phyloP scores from a whole-genome alignment of 805 yeast species.

The Barnettozyma wickerhamii region DNA sequence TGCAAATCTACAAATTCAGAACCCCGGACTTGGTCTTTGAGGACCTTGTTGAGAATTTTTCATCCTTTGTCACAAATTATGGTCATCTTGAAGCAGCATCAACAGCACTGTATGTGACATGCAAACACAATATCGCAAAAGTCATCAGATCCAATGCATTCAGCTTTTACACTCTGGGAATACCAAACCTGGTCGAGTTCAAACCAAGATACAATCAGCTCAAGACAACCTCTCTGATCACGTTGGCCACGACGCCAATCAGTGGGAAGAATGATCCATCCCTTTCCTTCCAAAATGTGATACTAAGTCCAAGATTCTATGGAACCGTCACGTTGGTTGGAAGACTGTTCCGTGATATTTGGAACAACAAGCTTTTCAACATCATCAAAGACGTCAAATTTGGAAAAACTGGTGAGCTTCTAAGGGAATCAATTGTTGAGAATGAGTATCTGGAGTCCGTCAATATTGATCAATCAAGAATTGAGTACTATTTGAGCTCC shows the following conservation, averaged over 20 bases:
- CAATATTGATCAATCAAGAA: slow-evolving; percentile 43
- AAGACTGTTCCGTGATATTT: slow-evolving; percentile 70
- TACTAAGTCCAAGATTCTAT: slow-evolving; percentile 85
- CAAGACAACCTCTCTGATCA: slow-evolving; percentile 6
- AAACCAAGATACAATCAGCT: slow-evolving; percentile 34
- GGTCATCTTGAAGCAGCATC: slow-evolving; percentile 91
- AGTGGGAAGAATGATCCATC: slow-evolving; percentile 17
- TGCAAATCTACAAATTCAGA: slow-evolving; percentile 70
- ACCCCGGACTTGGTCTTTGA: slow-evolving; percentile 79
- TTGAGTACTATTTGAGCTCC: slow-evolving; percentile 70
- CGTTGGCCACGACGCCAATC: slow-evolving; percentile 8
- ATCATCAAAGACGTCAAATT: slow-evolving; percentile 30
- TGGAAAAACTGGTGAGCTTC: slow-evolving; percentile 29
- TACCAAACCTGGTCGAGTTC: slow-evolving; percentile 39
- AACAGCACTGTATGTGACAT: slow-evolving; percentile 77
- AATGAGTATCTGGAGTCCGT: slow-evolving; percentile 35
- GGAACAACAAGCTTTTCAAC: slow-evolving; percentile 70
- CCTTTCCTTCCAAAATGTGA: slow-evolving; percentile 64
- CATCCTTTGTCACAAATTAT: slow-evolving; percentile 68
- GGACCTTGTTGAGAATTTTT: slow-evolving; percentile 62
- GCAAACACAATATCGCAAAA: slow-evolving; percentile 63
- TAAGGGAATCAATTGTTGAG: slow-evolving; percentile 31
- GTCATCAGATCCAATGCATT: slow-evolving; percentile 38
- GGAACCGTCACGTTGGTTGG: slow-evolving; percentile 79
- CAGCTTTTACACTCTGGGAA: slow-evolving; percentile 38